Evolutionary conservation across 75 land plant species (phyloP), one percentile per base, ranked within the genome.

Genomic region (Chamaecyparis obtusa): DNA sequence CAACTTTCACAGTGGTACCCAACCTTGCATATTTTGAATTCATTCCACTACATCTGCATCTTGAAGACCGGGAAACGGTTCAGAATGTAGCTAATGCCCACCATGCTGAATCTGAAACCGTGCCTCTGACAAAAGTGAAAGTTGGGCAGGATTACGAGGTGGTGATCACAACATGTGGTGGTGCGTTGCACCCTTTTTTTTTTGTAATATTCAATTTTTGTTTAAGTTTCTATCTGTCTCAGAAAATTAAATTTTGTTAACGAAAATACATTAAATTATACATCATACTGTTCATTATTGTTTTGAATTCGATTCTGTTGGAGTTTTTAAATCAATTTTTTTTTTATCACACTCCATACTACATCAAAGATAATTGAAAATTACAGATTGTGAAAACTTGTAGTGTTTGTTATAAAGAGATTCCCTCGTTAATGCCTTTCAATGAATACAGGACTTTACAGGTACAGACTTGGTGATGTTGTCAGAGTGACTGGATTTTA

Each of bases 81-180:
- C 21, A 80, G n/a, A 80, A 11, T 80, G 49, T 80, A 80, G 83
- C 83, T 39, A 24, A 19, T 64, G 82, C 87, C 57, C 35, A 69
- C 85, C 77, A 30, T 81, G 24, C 43, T 24, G 43, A 77, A 37
- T 3, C 79, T 0, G 77, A 90, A 32, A 94, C 97, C 11, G 86
- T 95, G 35, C 93, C 94, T 1, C 80, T 97, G 17, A 91, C 95
- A 69, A 95, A 96, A 44, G 95, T 97, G 55, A 75, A 94, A 88
- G 84, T 96, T 35, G 98, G 97, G 1, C 90, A 95, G 85, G 94
- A 96, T 87, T 97, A 97, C 90, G 99, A 97, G 84, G 86, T 97
- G 33, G 84, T 96, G 21, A 32, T 96, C 83, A 97, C 99, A 43
- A 97, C 86, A 85, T 86, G 83, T 87, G 90, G 95, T 84, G 99